Percentiles rank a stretch among this genome's conserved stretches.
Conservation (phyloP, 2,329 filamentous ascomycete genomes). For the Colletotrichum kahawae region DNA sequence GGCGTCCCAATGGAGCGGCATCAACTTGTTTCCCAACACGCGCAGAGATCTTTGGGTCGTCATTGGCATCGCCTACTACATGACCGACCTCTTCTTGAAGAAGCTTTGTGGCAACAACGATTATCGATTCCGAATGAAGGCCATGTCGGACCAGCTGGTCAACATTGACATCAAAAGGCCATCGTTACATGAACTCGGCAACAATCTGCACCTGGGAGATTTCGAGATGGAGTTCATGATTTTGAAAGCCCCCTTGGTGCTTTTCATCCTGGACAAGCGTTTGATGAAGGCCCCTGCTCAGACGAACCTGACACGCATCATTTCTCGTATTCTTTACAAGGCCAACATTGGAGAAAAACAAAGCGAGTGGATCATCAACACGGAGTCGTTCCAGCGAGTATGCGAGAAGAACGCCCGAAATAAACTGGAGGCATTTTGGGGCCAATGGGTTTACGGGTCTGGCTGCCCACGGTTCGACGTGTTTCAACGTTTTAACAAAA, state of each 20-base stretch:
- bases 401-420: slow-evolving; percentile 90
- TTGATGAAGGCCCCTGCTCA: slow-evolving; percentile 77
- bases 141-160: slow-evolving; percentile 80
- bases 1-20: slow-evolving; percentile 91
- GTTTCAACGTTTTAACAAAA: slow-evolving; percentile 94
- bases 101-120: slow-evolving; percentile 93
- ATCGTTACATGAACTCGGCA: slow-evolving; percentile 80
- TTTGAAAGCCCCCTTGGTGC: slow-evolving; percentile 86
- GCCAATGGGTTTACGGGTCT: slow-evolving; percentile 87
- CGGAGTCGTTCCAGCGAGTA: slow-evolving; percentile 76
- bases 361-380: slow-evolving; percentile 75
- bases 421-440: slow-evolving; percentile 88
- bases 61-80: slow-evolving; percentile 89
- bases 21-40: slow-evolving; percentile 86
- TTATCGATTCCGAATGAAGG: slow-evolving; percentile 88
- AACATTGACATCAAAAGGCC: slow-evolving; percentile 83
- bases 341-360: slow-evolving; percentile 70
- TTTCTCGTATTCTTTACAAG: slow-evolving; percentile 84
- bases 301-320: slow-evolving; percentile 81
- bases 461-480: slow-evolving; percentile 90
- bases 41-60: slow-evolving; percentile 87
- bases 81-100: slow-evolving; percentile 92
- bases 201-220: slow-evolving; percentile 77
- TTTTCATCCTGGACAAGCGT: slow-evolving; percentile 92
- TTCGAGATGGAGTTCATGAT: slow-evolving; percentile 91